These are phyloP conservation scores for Trichoderma sp. DNA, from an alignment of 2,329 filamentous ascomycete genomes.

Conservation along the genomic window DNA sequence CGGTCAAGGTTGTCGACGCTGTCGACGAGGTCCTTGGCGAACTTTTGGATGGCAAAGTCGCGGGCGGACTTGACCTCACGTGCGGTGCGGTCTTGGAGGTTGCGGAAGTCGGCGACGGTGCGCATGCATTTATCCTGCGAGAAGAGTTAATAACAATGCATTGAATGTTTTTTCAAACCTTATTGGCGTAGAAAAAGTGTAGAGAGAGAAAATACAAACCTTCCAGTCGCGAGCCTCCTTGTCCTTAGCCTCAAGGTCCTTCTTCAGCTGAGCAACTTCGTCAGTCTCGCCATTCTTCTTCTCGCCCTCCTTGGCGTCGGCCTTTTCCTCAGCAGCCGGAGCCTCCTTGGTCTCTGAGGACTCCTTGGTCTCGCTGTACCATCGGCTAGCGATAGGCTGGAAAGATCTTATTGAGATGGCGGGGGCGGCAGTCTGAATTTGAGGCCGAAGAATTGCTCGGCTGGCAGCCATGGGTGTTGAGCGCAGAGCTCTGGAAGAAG, in stretches of 20 bases:
- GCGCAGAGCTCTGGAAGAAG: slow-evolving; percentile 46
- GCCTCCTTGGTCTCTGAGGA: slow-evolving; percentile 30
- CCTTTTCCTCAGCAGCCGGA: slow-evolving; percentile 32
- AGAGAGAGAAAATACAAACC: slow-evolving; percentile 49
- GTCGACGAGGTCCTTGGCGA: slow-evolving; percentile 92
- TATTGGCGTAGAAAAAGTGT: background rate
- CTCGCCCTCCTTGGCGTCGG: slow-evolving; percentile 29
- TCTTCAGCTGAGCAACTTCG: slow-evolving; percentile 47
- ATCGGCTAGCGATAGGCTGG: slow-evolving; percentile 40
- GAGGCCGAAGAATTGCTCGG: slow-evolving; percentile 38
- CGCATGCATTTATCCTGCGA: slow-evolving; percentile 88
- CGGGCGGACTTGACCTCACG: slow-evolving; percentile 84
- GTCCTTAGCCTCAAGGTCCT: slow-evolving; percentile 52
- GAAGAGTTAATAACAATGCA: background rate
- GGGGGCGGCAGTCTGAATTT: slow-evolving; percentile 38
- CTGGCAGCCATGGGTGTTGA: slow-evolving; percentile 38
- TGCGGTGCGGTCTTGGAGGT: slow-evolving; percentile 90
- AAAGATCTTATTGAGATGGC: slow-evolving; percentile 38
- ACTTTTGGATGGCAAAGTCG: slow-evolving; percentile 93
- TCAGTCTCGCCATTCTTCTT: slow-evolving; percentile 35
- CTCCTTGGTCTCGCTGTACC: slow-evolving; percentile 50
- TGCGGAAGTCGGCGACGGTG: slow-evolving; percentile 93
- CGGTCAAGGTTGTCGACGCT: slow-evolving; percentile 97
- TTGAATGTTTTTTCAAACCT: background rate
- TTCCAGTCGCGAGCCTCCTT: slow-evolving; percentile 71